Evolutionary conservation across 306 rosid species (phyloP).

Genomic region (Dalbergia cultrata): DNA sequence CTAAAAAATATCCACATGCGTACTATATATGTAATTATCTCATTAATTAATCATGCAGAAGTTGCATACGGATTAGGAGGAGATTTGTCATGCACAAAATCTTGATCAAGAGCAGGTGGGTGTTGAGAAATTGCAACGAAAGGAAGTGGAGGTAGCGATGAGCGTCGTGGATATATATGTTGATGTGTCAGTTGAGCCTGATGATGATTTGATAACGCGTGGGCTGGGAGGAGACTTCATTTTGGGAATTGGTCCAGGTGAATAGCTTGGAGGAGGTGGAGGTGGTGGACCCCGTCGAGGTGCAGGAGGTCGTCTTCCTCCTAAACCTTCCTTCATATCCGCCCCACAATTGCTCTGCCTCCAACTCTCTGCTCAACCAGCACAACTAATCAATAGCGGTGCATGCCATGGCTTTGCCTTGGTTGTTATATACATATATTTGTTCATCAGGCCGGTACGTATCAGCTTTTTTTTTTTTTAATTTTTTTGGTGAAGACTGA

Average conservation of each 20-base stretch:
- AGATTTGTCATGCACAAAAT: neutral
- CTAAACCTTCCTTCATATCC: neutral
- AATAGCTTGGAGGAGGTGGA: constrained; percentile 15
- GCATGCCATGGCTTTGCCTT: neutral
- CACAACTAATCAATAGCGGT: neutral
- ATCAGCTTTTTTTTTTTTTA: too few relatives aligned
- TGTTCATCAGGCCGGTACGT: too few relatives aligned
- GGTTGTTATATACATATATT: too few relatives aligned
- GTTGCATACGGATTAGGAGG: constrained; percentile 23
- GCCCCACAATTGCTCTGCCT: neutral
- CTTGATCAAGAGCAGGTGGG: neutral
- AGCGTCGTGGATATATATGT: neutral
- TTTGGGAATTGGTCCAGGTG: neutral
- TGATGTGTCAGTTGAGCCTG: too few relatives aligned
- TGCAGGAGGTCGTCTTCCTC: neutral
- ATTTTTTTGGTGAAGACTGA: too few relatives aligned
- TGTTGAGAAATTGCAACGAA: neutral
- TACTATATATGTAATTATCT: too few relatives aligned
- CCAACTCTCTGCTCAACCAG: neutral
- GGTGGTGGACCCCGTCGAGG: neutral
- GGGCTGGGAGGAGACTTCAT: neutral
- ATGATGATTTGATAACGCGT: too few relatives aligned
- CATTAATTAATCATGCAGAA: neutral
- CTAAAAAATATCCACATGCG: too few relatives aligned
- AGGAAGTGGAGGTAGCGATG: neutral